Percentiles rank a stretch among this genome's conserved stretches.
Evolutionary conservation across 202 grass and related monocot genomes (phyloP).

Genomic region (Schoenoplectus triqueter): DNA sequence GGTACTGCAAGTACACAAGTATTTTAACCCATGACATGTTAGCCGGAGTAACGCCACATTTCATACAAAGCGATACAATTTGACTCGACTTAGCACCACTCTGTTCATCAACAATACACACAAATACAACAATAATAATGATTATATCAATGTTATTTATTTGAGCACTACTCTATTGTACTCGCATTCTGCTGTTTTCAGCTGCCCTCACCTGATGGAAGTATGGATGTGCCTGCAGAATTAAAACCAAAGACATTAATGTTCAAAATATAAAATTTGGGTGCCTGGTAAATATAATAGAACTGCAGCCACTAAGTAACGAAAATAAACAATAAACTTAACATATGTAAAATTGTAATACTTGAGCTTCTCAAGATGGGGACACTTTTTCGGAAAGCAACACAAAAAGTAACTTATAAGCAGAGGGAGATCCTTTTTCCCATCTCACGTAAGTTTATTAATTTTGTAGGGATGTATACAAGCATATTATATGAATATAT

Average conservation of each 20-base stretch:
- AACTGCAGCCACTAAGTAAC: no score
- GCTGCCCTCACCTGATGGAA: constrained; percentile 69
- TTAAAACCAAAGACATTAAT: constrained; percentile 13
- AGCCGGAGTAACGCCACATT: constrained; percentile 17
- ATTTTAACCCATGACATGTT: not conserved
- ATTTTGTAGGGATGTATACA: not conserved
- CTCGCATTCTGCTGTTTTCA: constrained; percentile 58
- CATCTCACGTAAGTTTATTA: not conserved
- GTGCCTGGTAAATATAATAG: not conserved
- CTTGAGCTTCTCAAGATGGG: no score
- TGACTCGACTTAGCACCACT: constrained; percentile 12
- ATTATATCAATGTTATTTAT: constrained; percentile 10
- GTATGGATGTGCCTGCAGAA: constrained; percentile 62
- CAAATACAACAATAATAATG: constrained; percentile 34
- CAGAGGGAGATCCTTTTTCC: not conserved
- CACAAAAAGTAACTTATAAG: not conserved
- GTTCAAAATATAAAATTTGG: constrained; percentile 9
- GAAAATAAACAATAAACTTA: not conserved
- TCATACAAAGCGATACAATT: not conserved
- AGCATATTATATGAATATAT: not conserved
- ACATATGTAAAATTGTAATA: not conserved
- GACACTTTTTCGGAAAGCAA: not conserved
- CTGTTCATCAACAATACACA: constrained; percentile 29
- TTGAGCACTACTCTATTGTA: constrained; percentile 32
- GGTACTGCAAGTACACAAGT: not conserved